Evolutionary conservation across 2,329 filamentous ascomycete species (phyloP), one percentile per base, ranked within the genome.

Genomic region (Aspergillus sergii): DNA sequence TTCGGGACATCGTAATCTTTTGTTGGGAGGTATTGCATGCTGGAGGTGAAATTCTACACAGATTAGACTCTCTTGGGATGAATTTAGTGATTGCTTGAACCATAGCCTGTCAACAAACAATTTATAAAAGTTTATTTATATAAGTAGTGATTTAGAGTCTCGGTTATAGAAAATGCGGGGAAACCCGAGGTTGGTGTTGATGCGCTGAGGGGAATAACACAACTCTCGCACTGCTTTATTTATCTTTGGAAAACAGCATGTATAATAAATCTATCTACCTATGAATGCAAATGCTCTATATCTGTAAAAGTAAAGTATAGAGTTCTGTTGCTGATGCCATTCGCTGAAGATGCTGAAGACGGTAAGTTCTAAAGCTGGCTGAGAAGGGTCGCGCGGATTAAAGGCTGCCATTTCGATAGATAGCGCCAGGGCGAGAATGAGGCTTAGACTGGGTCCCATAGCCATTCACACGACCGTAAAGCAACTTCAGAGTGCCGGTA

Each of bases 401-500:
- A 2, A 74, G 58, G n/a, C 45, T 57, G 1, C 73, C 70, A 53
- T 69, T 72, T 19, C 68, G 59, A 32, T 71, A 75, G 41, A 77
- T 69, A 55, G 73, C 66, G 0, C 75, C 75, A 7, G 76, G 67
- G 8, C 68, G 69, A 54, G 75, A 71, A 4, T 66, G 66, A 2
- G 74, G 45, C 16, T 62, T 64, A 34, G 64, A 50, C 0, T 53
- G 39, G 28, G 65, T 70, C 7, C 73, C 76, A 54, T 74, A 73
- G 10, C 80, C 80, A 69, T 80, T 80, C 14, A 81, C 69, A 58
- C 81, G 82, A 2, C 84, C 86, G 77, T 96, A 92, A 1, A 91
- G 65, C 83, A 85, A 89, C 74, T 93, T 90, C 66, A 96, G 79
- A 11, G 83, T 78, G 26, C 86, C 80, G 0, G 91, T 94, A 67